A percentile compares a stretch with the other conserved stretches of the same genome.
Evolutionary conservation across 2,329 filamentous ascomycete genomes (phyloP).

Genomic region (Fusarium aywerte): DNA sequence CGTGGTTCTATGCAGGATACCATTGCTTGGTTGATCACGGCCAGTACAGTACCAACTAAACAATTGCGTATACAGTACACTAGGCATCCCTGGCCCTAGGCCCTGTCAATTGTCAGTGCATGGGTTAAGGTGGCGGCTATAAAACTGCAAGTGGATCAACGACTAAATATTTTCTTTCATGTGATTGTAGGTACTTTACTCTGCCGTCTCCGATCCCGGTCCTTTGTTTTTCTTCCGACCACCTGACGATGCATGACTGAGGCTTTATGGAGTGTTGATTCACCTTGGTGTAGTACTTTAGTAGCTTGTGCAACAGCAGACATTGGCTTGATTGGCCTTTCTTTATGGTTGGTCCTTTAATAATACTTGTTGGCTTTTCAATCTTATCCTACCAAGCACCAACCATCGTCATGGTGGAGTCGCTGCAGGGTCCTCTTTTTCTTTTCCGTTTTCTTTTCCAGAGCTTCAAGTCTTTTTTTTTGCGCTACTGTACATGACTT

Average conservation of each 20-base stretch:
- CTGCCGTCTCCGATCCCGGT: constrained; percentile 25
- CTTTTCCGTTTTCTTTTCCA: constrained; percentile 27
- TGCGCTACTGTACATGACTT: constrained; percentile 25
- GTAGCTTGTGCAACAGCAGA: not conserved
- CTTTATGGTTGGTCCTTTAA: too few relatives aligned
- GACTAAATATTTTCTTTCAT: constrained; percentile 26
- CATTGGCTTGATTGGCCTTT: too few relatives aligned
- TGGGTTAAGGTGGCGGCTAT: constrained; percentile 27
- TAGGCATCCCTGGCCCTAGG: not conserved
- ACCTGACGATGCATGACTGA: constrained; percentile 21
- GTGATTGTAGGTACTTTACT: constrained; percentile 21
- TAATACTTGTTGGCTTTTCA: too few relatives aligned
- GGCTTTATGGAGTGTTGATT: constrained; percentile 5
- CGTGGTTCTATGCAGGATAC: constrained; percentile 34
- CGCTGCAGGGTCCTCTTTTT: constrained; percentile 38
- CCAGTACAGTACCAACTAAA: constrained; percentile 2
- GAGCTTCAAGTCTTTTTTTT: constrained; percentile 4
- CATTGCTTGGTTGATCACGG: constrained; percentile 34
- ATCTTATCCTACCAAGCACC: constrained; percentile 1
- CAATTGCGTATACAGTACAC: constrained; percentile 20
- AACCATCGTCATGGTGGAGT: constrained; percentile 42
- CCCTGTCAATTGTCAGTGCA: constrained; percentile 15
- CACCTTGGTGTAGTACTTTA: not conserved
- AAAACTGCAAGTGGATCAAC: constrained; percentile 24
- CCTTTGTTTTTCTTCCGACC: constrained; percentile 15